Percentiles rank a stretch among this genome's conserved stretches.
Conservation (phyloP, 495 filamentous ascomycete species). For the Pseudomonodictys pantanalensis region DNA sequence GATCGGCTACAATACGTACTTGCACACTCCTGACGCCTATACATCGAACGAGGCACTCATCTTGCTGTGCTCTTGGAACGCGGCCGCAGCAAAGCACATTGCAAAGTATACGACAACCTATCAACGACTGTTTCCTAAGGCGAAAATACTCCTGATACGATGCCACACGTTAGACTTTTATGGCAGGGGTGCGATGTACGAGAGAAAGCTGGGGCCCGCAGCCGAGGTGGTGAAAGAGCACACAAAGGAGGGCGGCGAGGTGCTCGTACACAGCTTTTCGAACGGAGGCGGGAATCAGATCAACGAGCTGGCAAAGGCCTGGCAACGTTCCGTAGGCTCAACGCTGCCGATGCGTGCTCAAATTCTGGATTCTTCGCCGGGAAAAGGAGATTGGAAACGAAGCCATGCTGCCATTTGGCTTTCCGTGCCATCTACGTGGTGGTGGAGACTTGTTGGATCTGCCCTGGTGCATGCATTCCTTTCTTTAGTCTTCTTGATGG, state of each 20-base stretch:
- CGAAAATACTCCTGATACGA: slow-evolving; percentile 37
- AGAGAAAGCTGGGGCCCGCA: slow-evolving; percentile 9
- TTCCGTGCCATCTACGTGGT: slow-evolving; percentile 5
- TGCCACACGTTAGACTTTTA: slow-evolving; percentile 14
- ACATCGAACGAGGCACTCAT: slow-evolving; percentile 25
- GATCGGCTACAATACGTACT: slow-evolving; percentile 21
- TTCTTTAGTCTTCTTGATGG: neutral
- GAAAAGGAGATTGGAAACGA: slow-evolving; percentile 9
- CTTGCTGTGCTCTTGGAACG: slow-evolving; percentile 38
- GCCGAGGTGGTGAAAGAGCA: slow-evolving; percentile 13
- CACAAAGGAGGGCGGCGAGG: slow-evolving; percentile 2
- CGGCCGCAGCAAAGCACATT: slow-evolving; percentile 38
- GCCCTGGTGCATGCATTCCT: slow-evolving; percentile 11
- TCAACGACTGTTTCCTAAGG: slow-evolving; percentile 29
- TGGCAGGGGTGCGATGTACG: neutral
- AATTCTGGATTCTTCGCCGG: slow-evolving; percentile 30
- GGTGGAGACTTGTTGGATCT: slow-evolving; percentile 4
- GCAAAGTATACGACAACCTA: slow-evolving; percentile 37
- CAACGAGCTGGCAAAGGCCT: slow-evolving; percentile 15
- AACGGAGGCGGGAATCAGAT: slow-evolving; percentile 32
- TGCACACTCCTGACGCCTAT: slow-evolving; percentile 26
- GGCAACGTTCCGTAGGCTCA: neutral
- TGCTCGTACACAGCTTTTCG: slow-evolving; percentile 31
- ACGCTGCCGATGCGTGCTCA: slow-evolving; percentile 23
- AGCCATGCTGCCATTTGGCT: slow-evolving; percentile 14